Conservation (phyloP, 495 filamentous ascomycete species). For the Antarctomyces pellizariae region DNA sequence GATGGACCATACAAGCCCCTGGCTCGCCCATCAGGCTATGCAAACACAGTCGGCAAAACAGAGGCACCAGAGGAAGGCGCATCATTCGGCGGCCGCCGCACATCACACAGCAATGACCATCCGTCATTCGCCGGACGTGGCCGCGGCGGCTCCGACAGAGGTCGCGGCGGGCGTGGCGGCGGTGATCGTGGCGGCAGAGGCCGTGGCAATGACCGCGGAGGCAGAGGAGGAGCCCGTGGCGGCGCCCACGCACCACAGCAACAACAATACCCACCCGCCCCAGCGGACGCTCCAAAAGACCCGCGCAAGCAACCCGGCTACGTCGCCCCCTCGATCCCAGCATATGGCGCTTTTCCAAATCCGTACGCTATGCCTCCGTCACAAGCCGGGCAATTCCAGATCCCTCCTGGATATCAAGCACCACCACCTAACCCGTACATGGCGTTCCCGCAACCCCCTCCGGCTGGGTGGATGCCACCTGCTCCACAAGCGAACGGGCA, state of each 20-base stretch:
- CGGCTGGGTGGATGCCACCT: slow-evolving; percentile 2
- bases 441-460: slow-evolving; percentile 9
- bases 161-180: slow-evolving; percentile 20
- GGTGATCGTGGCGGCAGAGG: slow-evolving; percentile 25
- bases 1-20: slow-evolving; percentile 47
- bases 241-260: slow-evolving; percentile 15
- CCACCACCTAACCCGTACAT: slow-evolving; percentile 4
- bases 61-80: slow-evolving; percentile 15
- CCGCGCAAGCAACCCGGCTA: slow-evolving; percentile 6
- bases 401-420: slow-evolving; percentile 2
- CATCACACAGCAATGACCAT: slow-evolving; percentile 13
- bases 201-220: slow-evolving; percentile 18
- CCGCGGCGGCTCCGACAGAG: slow-evolving; percentile 16
- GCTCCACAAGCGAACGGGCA: slow-evolving; percentile 3
- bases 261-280: slow-evolving; percentile 10
- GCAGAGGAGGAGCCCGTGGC: slow-evolving; percentile 15
- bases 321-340: slow-evolving; percentile 5
- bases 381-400: slow-evolving; percentile 2
- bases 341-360: slow-evolving; percentile 8
- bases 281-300: slow-evolving; percentile 12
- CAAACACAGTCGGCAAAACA: slow-evolving; percentile 11
- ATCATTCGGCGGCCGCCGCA: slow-evolving; percentile 13
- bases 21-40: slow-evolving; percentile 33
- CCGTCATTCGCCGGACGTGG: slow-evolving; percentile 13
- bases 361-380: slow-evolving; percentile 6